Evolutionary conservation across 345 rosid genomes (phyloP).

Genomic region (Isatis tinctoria): DNA sequence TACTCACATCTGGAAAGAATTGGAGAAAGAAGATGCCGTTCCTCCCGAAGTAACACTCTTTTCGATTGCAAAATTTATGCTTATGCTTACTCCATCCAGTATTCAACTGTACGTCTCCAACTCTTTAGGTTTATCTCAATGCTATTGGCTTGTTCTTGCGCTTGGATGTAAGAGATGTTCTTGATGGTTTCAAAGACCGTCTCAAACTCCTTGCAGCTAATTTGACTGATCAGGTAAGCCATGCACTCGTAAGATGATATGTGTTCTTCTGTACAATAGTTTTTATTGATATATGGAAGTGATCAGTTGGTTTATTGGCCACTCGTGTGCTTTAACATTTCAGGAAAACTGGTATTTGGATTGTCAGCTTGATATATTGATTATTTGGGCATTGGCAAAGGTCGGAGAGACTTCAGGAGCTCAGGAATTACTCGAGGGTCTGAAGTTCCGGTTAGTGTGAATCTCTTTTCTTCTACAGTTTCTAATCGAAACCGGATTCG

Average conservation of each 20-base stretch:
- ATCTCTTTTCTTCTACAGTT: constrained; percentile 1
- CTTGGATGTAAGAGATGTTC: constrained; percentile 50
- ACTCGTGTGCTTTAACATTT: constrained; percentile 4
- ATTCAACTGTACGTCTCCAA: constrained; percentile 10
- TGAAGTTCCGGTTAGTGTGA: constrained; percentile 42
- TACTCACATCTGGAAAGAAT: constrained; percentile 65
- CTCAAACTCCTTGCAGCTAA: constrained; percentile 46
- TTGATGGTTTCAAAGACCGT: constrained; percentile 43
- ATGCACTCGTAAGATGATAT: neutral
- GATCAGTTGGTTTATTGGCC: constrained; percentile 10
- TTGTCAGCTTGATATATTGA: constrained; percentile 82
- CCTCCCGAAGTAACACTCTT: constrained; percentile 46
- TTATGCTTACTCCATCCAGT: neutral
- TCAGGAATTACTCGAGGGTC: constrained; percentile 57
- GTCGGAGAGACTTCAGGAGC: constrained; percentile 61
- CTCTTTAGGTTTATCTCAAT: constrained; percentile 69
- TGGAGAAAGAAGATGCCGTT: constrained; percentile 53
- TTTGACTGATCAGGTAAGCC: constrained; percentile 55
- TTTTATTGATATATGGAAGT: neutral
- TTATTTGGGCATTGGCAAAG: constrained; percentile 70
- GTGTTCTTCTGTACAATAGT: neutral
- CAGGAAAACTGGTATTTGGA: constrained; percentile 72
- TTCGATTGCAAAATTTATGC: neutral
- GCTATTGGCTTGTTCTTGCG: constrained; percentile 73
- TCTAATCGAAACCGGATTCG: neutral